These are phyloP conservation scores for Magnolia sinica DNA, from an alignment of 164 flowering plant species.

Conservation along the genomic window DNA sequence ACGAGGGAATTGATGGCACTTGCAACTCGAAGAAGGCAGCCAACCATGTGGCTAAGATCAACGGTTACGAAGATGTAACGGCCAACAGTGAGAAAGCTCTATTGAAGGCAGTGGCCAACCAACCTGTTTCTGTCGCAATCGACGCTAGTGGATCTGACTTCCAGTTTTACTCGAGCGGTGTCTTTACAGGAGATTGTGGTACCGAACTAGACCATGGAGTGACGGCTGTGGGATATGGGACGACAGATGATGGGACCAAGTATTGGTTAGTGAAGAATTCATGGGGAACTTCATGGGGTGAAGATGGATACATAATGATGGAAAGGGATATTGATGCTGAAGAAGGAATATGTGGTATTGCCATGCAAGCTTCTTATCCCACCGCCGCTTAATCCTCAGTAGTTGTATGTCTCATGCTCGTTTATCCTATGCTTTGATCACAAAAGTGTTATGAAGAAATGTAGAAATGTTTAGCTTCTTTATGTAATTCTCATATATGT, in stretches of 20 bases:
- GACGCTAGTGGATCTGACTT: constrained; percentile 6
- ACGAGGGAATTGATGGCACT: constrained; percentile 1
- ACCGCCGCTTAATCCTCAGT: background rate
- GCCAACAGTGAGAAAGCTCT: constrained; percentile 6
- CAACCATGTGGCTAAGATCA: background rate
- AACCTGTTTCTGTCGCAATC: constrained; percentile 6
- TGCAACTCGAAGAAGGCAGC: background rate
- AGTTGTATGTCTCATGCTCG: background rate
- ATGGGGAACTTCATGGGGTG: constrained; percentile 3
- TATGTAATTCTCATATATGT: too few species aligned
- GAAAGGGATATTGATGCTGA: constrained; percentile 1
- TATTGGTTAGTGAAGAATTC: constrained; percentile 10
- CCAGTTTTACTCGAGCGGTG: constrained; percentile 11
- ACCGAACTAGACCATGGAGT: constrained; percentile 9
- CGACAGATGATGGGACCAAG: constrained; percentile 7
- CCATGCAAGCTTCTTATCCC: constrained; percentile 8
- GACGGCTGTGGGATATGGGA: background rate
- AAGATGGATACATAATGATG: constrained; percentile 8
- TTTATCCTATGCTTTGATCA: too few species aligned
- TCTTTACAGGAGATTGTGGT: constrained; percentile 9
- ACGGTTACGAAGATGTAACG: background rate
- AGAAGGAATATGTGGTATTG: constrained; percentile 7
- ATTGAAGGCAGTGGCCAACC: constrained; percentile 8
- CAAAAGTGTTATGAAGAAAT: background rate
- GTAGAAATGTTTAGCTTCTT: background rate